phyloP scores from a whole-genome alignment of 192 early-diverging fungal genomes.

The Rhizophagus sp. region DNA sequence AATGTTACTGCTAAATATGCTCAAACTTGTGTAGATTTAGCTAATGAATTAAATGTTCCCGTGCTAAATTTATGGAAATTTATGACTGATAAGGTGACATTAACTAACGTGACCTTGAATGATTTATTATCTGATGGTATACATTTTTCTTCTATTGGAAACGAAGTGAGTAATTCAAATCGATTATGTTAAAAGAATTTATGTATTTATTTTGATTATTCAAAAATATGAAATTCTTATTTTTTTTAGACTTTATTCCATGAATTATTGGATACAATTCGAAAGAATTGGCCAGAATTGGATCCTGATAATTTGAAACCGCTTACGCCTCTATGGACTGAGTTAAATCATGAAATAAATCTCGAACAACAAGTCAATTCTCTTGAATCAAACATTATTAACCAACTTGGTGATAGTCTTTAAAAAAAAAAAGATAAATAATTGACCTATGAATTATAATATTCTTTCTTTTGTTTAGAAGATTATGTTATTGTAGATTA shows the following conservation, averaged over 20 bases:
- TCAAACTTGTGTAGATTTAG: conserved; percentile 44
- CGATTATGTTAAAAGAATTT: not conserved
- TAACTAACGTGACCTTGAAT: conserved; percentile 1
- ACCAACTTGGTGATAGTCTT: not conserved
- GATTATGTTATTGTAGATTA: not conserved
- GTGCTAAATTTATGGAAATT: conserved; percentile 34
- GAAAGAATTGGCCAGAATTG: conserved; percentile 46
- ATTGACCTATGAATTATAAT: no score
- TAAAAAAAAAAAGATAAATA: no score
- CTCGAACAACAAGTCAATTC: conserved; percentile 15
- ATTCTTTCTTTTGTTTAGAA: no score
- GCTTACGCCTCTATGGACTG: conserved; percentile 42
- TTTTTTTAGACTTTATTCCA: conserved; percentile 39
- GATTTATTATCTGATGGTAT: conserved; percentile 58
- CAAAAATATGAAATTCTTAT: not conserved
- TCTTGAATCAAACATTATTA: not conserved
- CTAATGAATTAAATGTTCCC: conserved; percentile 43
- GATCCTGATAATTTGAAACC: conserved; percentile 50
- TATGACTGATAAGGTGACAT: conserved; percentile 19
- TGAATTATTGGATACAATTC: conserved; percentile 46
- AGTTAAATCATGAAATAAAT: conserved; percentile 27
- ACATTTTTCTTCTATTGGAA: conserved; percentile 56
- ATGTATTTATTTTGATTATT: conserved; percentile 10
- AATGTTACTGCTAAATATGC: conserved; percentile 54
- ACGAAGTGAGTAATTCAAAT: conserved; percentile 38